Percentiles rank a stretch among this genome's conserved stretches.
These are phyloP conservation scores for Paraphaeosphaeria sporulosa DNA, from an alignment of 2,329 filamentous ascomycete genomes.

Conservation along the genomic window DNA sequence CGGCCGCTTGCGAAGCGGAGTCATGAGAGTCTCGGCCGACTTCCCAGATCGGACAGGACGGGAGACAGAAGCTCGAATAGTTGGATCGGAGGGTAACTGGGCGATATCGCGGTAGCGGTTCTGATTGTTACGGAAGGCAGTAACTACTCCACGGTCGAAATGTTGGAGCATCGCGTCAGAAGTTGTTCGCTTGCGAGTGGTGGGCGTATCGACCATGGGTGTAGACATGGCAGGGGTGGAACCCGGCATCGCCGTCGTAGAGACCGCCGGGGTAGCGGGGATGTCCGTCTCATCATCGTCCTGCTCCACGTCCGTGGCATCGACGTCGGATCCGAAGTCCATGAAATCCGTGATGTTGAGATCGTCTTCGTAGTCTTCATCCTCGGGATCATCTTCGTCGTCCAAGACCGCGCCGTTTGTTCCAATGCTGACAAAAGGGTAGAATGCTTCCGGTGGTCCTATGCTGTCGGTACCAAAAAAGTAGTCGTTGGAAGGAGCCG, in stretches of 20 bases:
- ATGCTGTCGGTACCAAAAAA: slow-evolving; percentile 67
- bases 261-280: slow-evolving; percentile 45
- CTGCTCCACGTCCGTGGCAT: slow-evolving; percentile 45
- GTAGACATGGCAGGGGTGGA: slow-evolving; percentile 42
- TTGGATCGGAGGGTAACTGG: slow-evolving; percentile 46
- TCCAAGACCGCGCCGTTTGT: slow-evolving; percentile 64
- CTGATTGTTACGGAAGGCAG: slow-evolving; percentile 51
- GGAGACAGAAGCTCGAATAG: slow-evolving; percentile 45
- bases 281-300: slow-evolving; percentile 48
- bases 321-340: slow-evolving; percentile 46
- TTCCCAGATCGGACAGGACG: slow-evolving; percentile 48
- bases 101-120: slow-evolving; percentile 48
- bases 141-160: slow-evolving; percentile 60
- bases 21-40: slow-evolving; percentile 50
- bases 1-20: slow-evolving; percentile 47
- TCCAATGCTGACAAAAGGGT: slow-evolving; percentile 66
- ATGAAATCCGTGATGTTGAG: slow-evolving; percentile 50
- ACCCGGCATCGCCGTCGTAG: slow-evolving; percentile 36
- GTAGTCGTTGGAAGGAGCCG: slow-evolving; percentile 52
- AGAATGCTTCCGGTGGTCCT: slow-evolving; percentile 79
- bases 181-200: slow-evolving; percentile 34
- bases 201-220: slow-evolving; percentile 31
- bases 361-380: slow-evolving; percentile 66
- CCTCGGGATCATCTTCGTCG: slow-evolving; percentile 66
- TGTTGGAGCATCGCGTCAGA: slow-evolving; percentile 51